Conservation (phyloP, 2,329 filamentous ascomycete genomes). For the Elsinoe necatrix region DNA sequence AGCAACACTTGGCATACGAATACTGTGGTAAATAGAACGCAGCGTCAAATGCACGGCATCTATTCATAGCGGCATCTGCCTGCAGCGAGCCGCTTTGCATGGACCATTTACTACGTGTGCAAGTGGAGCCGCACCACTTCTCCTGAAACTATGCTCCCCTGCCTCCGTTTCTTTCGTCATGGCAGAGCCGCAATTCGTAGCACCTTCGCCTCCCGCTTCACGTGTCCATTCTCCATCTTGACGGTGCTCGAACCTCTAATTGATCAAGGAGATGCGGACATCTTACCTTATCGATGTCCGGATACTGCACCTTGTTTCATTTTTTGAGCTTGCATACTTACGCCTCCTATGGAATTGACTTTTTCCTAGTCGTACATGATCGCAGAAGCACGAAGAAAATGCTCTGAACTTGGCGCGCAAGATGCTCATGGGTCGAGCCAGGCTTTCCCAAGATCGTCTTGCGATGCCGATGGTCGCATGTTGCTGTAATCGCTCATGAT, state of each 20-base stretch:
- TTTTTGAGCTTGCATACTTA: conserved; percentile 6
- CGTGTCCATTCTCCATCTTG: not conserved
- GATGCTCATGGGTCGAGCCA: not conserved
- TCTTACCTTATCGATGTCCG: conserved; percentile 13
- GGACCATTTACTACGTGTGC: not conserved
- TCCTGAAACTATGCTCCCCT: not conserved
- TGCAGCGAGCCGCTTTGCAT: conserved; percentile 1
- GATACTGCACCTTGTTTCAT: conserved; percentile 7
- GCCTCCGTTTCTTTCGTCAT: not conserved
- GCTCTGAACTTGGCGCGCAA: not conserved
- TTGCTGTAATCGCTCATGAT: not conserved
- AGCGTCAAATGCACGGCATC: not conserved
- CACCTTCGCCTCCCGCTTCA: not conserved
- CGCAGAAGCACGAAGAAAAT: not conserved
- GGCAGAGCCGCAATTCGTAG: not conserved
- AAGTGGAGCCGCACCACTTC: not conserved
- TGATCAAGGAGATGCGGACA: conserved; percentile 15
- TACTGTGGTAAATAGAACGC: no score
- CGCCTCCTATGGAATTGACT: conserved; percentile 11
- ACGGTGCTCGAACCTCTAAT: not conserved
- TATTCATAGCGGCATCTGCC: conserved; percentile 4
- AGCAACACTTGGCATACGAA: no score
- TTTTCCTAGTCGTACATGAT: conserved; percentile 12
- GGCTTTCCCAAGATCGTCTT: not conserved
- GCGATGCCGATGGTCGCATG: not conserved